Conservation (phyloP, 1,284 basidiomycete species). For the Apiotrichum brassicae region DNA sequence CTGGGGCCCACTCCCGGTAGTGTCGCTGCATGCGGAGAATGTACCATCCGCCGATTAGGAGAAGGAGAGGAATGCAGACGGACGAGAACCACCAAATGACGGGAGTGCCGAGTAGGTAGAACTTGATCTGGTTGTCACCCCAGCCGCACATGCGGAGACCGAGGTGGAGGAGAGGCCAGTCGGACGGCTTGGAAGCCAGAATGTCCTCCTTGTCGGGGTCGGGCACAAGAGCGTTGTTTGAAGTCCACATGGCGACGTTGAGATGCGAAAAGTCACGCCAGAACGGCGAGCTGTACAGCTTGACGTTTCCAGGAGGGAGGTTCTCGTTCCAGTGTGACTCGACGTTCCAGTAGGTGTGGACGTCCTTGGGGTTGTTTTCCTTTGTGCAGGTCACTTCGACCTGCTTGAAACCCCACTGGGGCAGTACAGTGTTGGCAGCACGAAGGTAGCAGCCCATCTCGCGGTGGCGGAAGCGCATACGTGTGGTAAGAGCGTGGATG, state of each 20-base stretch:
- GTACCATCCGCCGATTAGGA: constrained; percentile 61
- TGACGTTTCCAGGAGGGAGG: constrained; percentile 71
- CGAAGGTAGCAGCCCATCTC: constrained; percentile 78
- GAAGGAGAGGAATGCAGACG: constrained; percentile 58
- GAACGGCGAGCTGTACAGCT: constrained; percentile 86
- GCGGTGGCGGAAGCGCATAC: constrained; percentile 76
- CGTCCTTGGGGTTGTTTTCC: constrained; percentile 73
- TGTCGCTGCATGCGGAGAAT: constrained; percentile 77
- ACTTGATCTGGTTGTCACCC: constrained; percentile 82
- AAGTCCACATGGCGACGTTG: constrained; percentile 99
- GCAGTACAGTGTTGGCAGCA: constrained; percentile 80
- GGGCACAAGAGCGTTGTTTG: constrained; percentile 94
- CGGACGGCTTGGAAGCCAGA: constrained; percentile 80
- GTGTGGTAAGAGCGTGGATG: constrained; percentile 84
- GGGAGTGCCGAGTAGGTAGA: constrained; percentile 88
- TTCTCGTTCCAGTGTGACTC: constrained; percentile 94
- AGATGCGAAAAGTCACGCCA: constrained; percentile 96
- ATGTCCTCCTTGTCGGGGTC: constrained; percentile 98
- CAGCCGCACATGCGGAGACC: constrained; percentile 97
- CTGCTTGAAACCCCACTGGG: constrained; percentile 99
- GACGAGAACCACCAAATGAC: constrained; percentile 85
- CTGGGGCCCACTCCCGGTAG: constrained; percentile 82
- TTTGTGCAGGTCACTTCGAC: constrained; percentile 91
- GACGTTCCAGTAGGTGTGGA: constrained; percentile 95
- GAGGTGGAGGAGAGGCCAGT: constrained; percentile 88